Conservation (phyloP, 202 grass and related monocot species). For the Zizania palustris region DNA sequence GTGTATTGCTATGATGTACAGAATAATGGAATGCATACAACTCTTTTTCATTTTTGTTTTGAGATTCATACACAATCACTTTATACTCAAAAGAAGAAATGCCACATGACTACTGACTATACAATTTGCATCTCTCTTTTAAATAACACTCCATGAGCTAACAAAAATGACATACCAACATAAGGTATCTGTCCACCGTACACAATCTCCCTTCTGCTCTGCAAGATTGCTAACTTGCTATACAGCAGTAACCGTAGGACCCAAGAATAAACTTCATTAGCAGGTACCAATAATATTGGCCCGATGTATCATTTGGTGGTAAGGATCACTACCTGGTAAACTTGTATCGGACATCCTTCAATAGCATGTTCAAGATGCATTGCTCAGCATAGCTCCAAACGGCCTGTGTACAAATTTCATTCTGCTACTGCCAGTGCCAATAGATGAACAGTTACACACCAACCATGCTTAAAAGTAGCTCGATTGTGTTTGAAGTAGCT, state of each 20-base stretch:
- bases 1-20: constrained; percentile 18
- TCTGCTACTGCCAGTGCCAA: background rate
- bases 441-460: background rate
- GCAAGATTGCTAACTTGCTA: background rate
- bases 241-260: background rate
- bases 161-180: background rate
- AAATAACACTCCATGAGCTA: background rate
- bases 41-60: background rate
- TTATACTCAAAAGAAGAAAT: constrained; percentile 3
- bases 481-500: constrained; percentile 81
- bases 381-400: background rate
- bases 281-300: background rate
- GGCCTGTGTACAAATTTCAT: background rate
- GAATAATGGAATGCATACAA: constrained; percentile 13
- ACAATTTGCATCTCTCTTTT: background rate
- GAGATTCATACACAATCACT: background rate
- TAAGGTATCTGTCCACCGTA: background rate
- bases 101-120: background rate
- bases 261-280: background rate
- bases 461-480: constrained; percentile 64
- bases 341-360: background rate
- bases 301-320: background rate
- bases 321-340: background rate
- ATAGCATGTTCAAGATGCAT: background rate
- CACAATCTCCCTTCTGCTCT: constrained; percentile 11